Evolutionary conservation across 2,329 filamentous ascomycete genomes (phyloP).

Genomic region (Fusarium secorum): DNA sequence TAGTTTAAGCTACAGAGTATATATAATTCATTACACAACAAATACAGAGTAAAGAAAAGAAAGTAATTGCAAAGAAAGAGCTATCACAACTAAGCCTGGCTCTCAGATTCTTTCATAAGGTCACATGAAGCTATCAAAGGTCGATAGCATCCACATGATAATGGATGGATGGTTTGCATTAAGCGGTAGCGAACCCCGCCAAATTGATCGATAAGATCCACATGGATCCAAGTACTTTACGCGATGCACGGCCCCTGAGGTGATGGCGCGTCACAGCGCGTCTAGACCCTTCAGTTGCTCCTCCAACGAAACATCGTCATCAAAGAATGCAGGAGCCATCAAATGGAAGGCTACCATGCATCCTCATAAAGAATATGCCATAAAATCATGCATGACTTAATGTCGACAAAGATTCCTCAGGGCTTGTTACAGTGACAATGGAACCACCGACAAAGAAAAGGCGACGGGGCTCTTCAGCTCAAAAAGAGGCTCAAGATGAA

Average conservation of each 20-base stretch:
- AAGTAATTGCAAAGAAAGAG: not conserved
- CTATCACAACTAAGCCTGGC: not conserved
- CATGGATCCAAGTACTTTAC: slow-evolving; percentile 30
- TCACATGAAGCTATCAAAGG: not conserved
- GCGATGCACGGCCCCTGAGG: slow-evolving; percentile 11
- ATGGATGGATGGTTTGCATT: not conserved
- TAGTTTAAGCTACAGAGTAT: not conserved
- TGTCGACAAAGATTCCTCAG: not conserved
- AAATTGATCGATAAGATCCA: not conserved
- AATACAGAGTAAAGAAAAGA: not conserved
- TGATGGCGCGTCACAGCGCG: slow-evolving; percentile 22
- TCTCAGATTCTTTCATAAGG: not conserved
- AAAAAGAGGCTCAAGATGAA: slow-evolving; percentile 34
- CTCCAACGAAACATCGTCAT: slow-evolving; percentile 35
- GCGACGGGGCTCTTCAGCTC: slow-evolving; percentile 57
- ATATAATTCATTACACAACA: not conserved
- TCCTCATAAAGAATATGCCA: not conserved
- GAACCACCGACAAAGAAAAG: slow-evolving; percentile 68
- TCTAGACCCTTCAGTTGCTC: slow-evolving; percentile 36
- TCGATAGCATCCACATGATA: not conserved
- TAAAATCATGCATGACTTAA: not conserved
- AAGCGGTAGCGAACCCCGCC: slow-evolving; percentile 18
- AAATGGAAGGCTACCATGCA: not conserved
- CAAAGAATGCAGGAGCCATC: slow-evolving; percentile 9
- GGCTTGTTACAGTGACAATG: slow-evolving; percentile 50